Conservation (phyloP, 139 green algal species). For the Tetradesmus lagerheimii region DNA sequence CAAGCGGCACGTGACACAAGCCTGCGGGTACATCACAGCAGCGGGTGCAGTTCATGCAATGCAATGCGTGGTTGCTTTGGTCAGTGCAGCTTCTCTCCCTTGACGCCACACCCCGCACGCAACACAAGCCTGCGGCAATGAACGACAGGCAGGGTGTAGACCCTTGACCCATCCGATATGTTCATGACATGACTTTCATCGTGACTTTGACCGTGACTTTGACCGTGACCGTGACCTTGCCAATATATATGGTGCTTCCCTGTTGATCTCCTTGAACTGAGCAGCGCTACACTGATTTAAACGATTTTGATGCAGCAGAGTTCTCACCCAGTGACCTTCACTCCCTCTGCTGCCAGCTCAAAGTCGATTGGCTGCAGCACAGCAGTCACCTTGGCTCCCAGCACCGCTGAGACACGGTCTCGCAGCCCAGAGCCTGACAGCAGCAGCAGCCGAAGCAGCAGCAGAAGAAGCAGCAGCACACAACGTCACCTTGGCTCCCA, state of each 20-base stretch:
- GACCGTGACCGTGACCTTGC: too few species aligned
- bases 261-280: too few species aligned
- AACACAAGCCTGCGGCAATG: constrained; percentile 78
- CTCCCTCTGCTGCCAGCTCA: constrained; percentile 50
- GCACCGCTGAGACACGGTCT: constrained; percentile 86
- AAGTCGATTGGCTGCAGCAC: constrained; percentile 75
- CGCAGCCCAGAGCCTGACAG: constrained; percentile 51
- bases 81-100: constrained; percentile 76
- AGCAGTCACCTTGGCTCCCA: constrained; percentile 80
- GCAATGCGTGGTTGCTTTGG: constrained; percentile 66
- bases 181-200: too few species aligned
- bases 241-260: too few species aligned
- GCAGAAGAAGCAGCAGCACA: not conserved
- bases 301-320: too few species aligned
- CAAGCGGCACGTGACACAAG: constrained; percentile 23
- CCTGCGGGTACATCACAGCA: constrained; percentile 38
- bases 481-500: too few species aligned
- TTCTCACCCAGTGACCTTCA: constrained; percentile 52
- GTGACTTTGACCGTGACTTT: too few species aligned
- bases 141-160: not conserved
- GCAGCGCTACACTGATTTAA: too few species aligned
- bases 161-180: too few species aligned
- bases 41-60: not conserved
- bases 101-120: constrained; percentile 64
- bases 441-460: not conserved